Evolutionary conservation across 257 asterid species (phyloP), one percentile per base, ranked within the genome.

Genomic region (Linaria vulgaris): DNA sequence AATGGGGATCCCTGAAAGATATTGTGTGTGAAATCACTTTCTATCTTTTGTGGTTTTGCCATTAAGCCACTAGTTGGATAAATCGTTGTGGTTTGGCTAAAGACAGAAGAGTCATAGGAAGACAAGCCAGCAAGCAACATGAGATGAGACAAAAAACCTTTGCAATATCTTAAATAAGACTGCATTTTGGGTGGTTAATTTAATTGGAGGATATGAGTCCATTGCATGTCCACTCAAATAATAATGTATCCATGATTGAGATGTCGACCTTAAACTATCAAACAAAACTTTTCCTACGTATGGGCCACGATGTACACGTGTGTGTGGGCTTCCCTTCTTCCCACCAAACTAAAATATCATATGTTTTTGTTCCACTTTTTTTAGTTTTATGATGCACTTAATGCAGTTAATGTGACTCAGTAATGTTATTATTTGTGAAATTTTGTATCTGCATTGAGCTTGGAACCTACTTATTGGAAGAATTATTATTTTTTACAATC

Each of bases 231-330:
- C 82, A 73, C 72, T 73, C 69, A 27, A 81, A n/a, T n/a, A 79
- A 85, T 85, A 83, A 81, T 85, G 80, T 57, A 77, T 78, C 80
- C 61, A 78, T 80, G 86, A 88, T 88, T 83, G 86, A 74, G 81
- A 83, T 79, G 89, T 65, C 72, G 82, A 79, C 88, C 79, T 67
- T 47, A 47, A 17, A 47, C 53, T n/a, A 17, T n/a, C 53, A 47
- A 47, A 47, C 53, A 47, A 46, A 47, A 17, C 22, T 47, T 20
- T 9, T 34, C 1, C 10, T 34, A 34, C 5, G 11, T 34, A 3
- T 44, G 70, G 76, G 56, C 76, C 70, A 70, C 57, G 14, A 6
- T 50, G 10, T 31, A 14, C 80, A 70, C 67, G 67, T 75, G 70
- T 65, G 64, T 41, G 45, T 46, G 54, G 12, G 17, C 46, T 23